Evolutionary conservation across 2,329 filamentous ascomycete species (phyloP).

Genomic region (Drechslerella dactyloides): DNA sequence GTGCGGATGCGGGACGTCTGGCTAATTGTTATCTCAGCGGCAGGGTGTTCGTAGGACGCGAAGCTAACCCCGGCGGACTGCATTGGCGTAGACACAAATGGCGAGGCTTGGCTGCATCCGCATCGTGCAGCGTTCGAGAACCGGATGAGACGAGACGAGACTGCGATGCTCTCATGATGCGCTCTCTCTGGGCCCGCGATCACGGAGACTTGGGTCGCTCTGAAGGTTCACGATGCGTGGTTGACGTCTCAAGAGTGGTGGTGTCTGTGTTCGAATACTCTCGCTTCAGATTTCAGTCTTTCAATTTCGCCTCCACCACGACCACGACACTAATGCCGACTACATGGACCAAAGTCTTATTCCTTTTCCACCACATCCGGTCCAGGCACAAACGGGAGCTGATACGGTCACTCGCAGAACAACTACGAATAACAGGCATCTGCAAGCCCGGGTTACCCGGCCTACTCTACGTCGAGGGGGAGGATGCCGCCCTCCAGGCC

Average conservation of each 20-base stretch:
- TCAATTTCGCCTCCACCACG: neutral
- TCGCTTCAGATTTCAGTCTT: too few species aligned
- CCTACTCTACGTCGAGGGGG: constrained; percentile 42
- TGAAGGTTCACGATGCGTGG: constrained; percentile 17
- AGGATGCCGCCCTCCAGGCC: constrained; percentile 18
- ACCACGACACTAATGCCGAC: neutral
- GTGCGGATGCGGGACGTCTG: neutral
- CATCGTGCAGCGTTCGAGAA: constrained; percentile 31
- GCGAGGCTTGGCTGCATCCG: constrained; percentile 10
- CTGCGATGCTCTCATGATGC: too few species aligned
- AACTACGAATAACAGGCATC: constrained; percentile 33
- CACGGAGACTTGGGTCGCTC: constrained; percentile 28
- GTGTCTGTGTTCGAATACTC: too few species aligned
- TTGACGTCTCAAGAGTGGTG: too few species aligned
- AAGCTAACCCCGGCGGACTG: neutral
- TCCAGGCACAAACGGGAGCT: constrained; percentile 26
- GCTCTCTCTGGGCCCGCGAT: too few species aligned
- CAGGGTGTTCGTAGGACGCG: neutral
- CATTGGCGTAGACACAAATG: constrained; percentile 17
- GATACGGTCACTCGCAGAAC: constrained; percentile 31
- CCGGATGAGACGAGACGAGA: neutral
- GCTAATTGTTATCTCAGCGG: neutral
- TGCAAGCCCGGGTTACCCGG: constrained; percentile 46
- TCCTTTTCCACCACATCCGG: constrained; percentile 48
- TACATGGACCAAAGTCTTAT: constrained; percentile 34